Conservation (phyloP, 1,139 yeast species). For the Yamadazyma oceani region DNA sequence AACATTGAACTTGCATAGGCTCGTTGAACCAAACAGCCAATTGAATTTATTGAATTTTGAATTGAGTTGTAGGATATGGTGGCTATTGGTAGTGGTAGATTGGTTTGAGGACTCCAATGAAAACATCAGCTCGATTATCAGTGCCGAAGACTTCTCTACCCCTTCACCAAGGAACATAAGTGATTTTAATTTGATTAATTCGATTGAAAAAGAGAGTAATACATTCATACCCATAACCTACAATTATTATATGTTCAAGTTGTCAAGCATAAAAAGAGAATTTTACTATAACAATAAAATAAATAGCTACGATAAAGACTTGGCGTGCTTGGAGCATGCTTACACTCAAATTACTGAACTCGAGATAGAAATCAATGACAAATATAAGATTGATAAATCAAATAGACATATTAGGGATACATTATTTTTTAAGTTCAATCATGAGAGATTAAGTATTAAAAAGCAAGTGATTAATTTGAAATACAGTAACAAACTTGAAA, state of each 20-base stretch:
- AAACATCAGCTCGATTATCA: slow-evolving; percentile 22
- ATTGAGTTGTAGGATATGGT: slow-evolving; percentile 30
- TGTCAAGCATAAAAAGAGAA: slow-evolving; percentile 11
- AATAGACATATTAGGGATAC: neutral
- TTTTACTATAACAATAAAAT: slow-evolving; percentile 7
- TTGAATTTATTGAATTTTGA: slow-evolving; percentile 20
- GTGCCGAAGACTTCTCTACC: slow-evolving; percentile 22
- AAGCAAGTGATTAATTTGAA: slow-evolving; percentile 7
- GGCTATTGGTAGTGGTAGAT: slow-evolving; percentile 30
- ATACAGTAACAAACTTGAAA: slow-evolving; percentile 2
- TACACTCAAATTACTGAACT: slow-evolving; percentile 2
- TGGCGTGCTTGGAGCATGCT: slow-evolving; percentile 7
- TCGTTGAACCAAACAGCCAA: slow-evolving; percentile 8
- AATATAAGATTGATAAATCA: neutral
- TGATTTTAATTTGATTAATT: slow-evolving; percentile 13
- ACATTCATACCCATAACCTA: slow-evolving; percentile 15
- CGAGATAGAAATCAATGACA: neutral
- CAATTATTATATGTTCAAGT: slow-evolving; percentile 12
- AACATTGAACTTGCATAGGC: slow-evolving; percentile 23
- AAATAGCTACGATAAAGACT: neutral
- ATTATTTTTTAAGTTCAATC: slow-evolving; percentile 6
- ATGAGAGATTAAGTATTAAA: slow-evolving; percentile 10
- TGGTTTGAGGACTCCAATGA: slow-evolving; percentile 29
- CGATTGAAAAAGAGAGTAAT: slow-evolving; percentile 9
- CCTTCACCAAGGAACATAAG: slow-evolving; percentile 21